Percentiles rank a stretch among this genome's conserved stretches.
Evolutionary conservation across 1,284 basidiomycete species (phyloP).

Genomic region (Termitomyces sp.): DNA sequence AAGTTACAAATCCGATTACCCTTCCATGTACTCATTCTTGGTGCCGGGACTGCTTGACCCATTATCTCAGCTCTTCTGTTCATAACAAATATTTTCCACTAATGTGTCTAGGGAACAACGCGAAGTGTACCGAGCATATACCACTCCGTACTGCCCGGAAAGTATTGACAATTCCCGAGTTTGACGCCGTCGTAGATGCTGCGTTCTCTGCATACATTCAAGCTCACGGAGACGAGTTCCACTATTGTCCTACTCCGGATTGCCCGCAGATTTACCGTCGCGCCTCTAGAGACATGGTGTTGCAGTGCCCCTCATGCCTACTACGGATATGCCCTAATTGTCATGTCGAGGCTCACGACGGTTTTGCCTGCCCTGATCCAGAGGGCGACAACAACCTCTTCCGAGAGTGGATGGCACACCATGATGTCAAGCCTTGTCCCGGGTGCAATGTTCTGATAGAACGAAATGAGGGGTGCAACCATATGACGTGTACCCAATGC

Average conservation of each 20-base stretch:
- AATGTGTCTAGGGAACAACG: constrained; percentile 57
- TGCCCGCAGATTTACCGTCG: constrained; percentile 65
- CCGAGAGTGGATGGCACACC: constrained; percentile 49
- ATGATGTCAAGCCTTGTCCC: constrained; percentile 69
- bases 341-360: constrained; percentile 62
- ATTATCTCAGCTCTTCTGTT: constrained; percentile 51
- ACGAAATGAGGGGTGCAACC: constrained; percentile 68
- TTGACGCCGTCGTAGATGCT: constrained; percentile 48
- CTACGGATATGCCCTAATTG: constrained; percentile 63
- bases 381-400: constrained; percentile 50
- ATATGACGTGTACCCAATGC: constrained; percentile 67
- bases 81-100: constrained; percentile 63
- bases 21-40: constrained; percentile 60
- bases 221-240: constrained; percentile 51
- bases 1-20: constrained; percentile 42
- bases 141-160: constrained; percentile 44
- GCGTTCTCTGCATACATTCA: constrained; percentile 56
- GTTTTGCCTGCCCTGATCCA: constrained; percentile 52
- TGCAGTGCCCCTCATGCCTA: constrained; percentile 71
- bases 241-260: constrained; percentile 71
- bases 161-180: constrained; percentile 44
- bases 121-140: constrained; percentile 47
- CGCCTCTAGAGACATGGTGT: constrained; percentile 40
- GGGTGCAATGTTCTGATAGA: constrained; percentile 64
- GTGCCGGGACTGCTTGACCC: constrained; percentile 54